Base-by-base conservation (phyloP, 768 basidiomycete species). In the Suillus tomentosus region DNA sequence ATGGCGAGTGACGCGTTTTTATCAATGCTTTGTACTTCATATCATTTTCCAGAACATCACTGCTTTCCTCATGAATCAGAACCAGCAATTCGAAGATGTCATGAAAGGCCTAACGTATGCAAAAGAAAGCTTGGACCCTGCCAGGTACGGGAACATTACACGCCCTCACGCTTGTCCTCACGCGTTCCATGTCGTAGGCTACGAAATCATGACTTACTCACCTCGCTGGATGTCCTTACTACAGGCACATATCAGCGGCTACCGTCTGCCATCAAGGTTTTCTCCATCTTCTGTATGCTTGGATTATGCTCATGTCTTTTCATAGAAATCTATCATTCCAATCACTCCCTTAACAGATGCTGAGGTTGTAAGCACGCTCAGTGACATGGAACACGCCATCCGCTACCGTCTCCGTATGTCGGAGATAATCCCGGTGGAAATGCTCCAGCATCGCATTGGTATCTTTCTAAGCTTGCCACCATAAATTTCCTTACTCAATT, bases 171-270 rank as follows among this genome's bases (percentile, higher is more conserved):
- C 9, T 54, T 27, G 3, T 48, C 31, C 24, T 59, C 8, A 50
- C 39, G 55, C 64, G 34, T 67, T 45, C 11, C 13, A 22, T 39
- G 11, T 5, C 14, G 6, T 70, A 94, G 96, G 72, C 84, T 95
- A 22, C 89, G 96, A 63, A 98, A 98, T 77, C 94, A 96, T 65
- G 96, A 99, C 76, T 80, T 98, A 27, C 82, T 95, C 5, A 96
- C 95, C 1, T 96, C 96, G 27, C 78, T 98, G 43, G 91, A 95
- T 68, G 91, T 98, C 62, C 81, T 97, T 39, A 91, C 91, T 2
- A 88, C 87, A 14, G 96, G 95, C 0, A 88, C 91, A 17, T 99
- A 98, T 72, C 81, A 87, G 45, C 82, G 94, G 34, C 84, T 99
- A 17, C 95, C 96, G 19, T 83, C 87, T 2, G 81, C 80, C 60